Evolutionary conservation across 1,139 yeast genomes (phyloP), one percentile per base, ranked within the genome.

Genomic region (Pichia norvegensis): DNA sequence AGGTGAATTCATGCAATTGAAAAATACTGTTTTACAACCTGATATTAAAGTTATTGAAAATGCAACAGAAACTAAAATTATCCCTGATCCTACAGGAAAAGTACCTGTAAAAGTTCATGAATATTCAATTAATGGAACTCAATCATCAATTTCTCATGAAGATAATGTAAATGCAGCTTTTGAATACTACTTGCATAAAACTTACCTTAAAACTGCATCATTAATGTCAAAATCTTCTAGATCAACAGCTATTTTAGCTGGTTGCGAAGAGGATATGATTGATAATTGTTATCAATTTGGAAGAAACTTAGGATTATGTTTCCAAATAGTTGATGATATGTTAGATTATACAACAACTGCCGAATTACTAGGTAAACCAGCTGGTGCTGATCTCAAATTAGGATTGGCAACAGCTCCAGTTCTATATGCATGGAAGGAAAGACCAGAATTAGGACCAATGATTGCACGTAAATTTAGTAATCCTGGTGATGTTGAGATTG

Each of bases 341-440:
- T 74, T 94, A 55, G 99, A 92, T 66, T 92, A 86, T 62, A 87
- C 97, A 0, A 81, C 87, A 20, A 79, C 92, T 37, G 88, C 87
- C 29, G 76, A 76, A 31, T 78, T 85, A 44, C 69, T 92, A 50
- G 98, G 98, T 36, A 92, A 92, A 64, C 98, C 98, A 13, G 83
- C 95, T 21, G 95, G 90, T 58, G 97, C 97, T 2, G 98, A 92
- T 66, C 73, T 92, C 56, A 81, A 90, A 63, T 72, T 92, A 42
- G 99, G 99, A 0, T 73, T 92, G 52, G 97, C 97, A 1, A 92
- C 99, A 1, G 97, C 97, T 0, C 99, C 99, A 2, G 90, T 92
- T 4, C 69, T 92, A 47, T 92, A 76, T 67, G 97, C 98, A 1
- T 92, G 98, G 98, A 80, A 78, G 59, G 79, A 83, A 61, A 79